Base-by-base conservation (phyloP, 192 early-diverging fungal species). In the Rhizophagus prolifer region DNA sequence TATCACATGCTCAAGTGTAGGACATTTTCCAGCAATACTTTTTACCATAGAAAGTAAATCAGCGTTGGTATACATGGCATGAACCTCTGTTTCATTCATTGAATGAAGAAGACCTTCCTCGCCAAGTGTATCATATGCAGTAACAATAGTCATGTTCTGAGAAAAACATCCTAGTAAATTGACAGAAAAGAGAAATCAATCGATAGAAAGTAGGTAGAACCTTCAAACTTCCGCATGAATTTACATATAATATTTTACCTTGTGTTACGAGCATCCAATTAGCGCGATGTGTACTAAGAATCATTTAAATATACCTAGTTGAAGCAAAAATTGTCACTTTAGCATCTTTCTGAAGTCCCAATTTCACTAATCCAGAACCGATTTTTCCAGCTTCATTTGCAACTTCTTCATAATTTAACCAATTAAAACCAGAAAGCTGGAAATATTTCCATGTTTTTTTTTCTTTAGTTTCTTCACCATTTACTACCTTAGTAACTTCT, bases 361-460 rank as follows among this genome's bases (percentile, higher is more conserved):
- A 87, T 59, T 92, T 81, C 69, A 80, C 76, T 13, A 98, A 83
- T 63, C 95, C 95, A 34, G 89, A 82, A 25, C 95, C 94, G 72
- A 95, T 83, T 31, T 85, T 77, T 34, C 82, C 75, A 9, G 86
- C 78, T 38, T 82, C 79, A 34, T 87, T 80, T 72, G 79, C 82
- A 76, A 89, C 92, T 61, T 97, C 90, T 25, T 80, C 81, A 72
- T 93, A 96, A 64, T 90, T 94, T 77, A 94, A 81, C 90, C 93
- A 98, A 76, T 87, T 74, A 86, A 92, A 97, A n/a, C 78, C 83
- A 16, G 91, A 88, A 72, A 97, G 85, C 81, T 91, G 87, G 80
- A 93, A 93, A 79, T 88, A 95, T 75, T 87, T 93, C 94, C 94
- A 95, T 36, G 70, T 90, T 82, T 98, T 98, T 72, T 81, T 91